Evolutionary conservation across 2,329 filamentous ascomycete genomes (phyloP).

Genomic region (Fusarium sp.): DNA sequence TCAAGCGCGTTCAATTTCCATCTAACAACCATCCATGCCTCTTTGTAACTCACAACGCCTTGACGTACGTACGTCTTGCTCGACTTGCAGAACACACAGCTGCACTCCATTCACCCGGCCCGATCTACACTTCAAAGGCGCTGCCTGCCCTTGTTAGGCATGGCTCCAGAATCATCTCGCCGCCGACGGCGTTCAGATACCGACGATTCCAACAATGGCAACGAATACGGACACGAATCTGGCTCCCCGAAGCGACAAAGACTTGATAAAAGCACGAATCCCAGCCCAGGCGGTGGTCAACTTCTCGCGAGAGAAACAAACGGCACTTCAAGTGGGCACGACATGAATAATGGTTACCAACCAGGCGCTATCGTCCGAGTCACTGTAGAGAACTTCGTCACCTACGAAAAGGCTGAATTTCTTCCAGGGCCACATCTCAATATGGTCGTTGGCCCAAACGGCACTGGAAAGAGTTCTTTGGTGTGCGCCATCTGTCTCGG

Average conservation of each 20-base stretch:
- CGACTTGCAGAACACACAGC: neutral
- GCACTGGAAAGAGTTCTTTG: conserved; percentile 95
- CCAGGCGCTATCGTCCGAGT: conserved; percentile 92
- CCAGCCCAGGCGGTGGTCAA: conserved; percentile 20
- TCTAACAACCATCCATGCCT: neutral
- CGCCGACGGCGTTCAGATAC: conserved; percentile 58
- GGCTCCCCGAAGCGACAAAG: conserved; percentile 54
- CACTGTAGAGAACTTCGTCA: conserved; percentile 89
- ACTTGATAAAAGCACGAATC: conserved; percentile 42
- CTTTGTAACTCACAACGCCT: neutral
- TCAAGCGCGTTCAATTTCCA: conserved; percentile 35
- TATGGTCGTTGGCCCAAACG: conserved; percentile 99
- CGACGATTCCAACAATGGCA: conserved; percentile 55
- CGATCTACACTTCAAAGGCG: neutral
- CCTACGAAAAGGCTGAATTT: conserved; percentile 92
- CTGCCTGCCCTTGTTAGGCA: conserved; percentile 26
- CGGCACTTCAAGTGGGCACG: conserved; percentile 23
- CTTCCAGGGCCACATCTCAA: conserved; percentile 91
- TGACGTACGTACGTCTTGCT: neutral
- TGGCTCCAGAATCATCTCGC: conserved; percentile 48
- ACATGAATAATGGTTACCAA: conserved; percentile 59
- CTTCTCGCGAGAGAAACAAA: conserved; percentile 24
- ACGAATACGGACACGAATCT: conserved; percentile 37
- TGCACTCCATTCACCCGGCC: neutral
- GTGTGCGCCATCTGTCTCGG: conserved; percentile 97